phyloP scores from a whole-genome alignment of 2,329 filamentous ascomycete genomes.

The Berkeleyomyces rouxiae region DNA sequence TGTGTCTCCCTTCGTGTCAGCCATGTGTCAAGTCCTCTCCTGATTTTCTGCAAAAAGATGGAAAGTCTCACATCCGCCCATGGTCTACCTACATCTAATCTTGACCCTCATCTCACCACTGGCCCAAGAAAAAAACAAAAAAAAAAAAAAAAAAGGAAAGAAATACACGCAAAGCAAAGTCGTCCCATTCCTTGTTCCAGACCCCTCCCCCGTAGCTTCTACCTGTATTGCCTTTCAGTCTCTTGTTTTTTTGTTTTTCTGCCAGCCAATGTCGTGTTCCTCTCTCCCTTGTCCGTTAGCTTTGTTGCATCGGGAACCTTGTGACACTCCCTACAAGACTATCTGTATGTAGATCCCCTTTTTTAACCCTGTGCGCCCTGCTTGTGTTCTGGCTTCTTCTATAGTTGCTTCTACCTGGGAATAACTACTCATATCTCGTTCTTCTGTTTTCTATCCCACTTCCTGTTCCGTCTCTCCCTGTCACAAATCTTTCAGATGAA shows the following conservation, averaged over 20 bases:
- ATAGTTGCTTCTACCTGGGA: too few species aligned
- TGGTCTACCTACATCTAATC: neutral
- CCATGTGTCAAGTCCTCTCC: neutral
- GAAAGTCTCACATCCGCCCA: neutral
- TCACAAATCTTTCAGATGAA: neutral
- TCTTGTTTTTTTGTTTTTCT: neutral
- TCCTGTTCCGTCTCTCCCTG: neutral
- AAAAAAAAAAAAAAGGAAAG: too few species aligned
- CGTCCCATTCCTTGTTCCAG: too few species aligned
- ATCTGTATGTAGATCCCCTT: neutral
- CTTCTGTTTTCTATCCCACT: neutral
- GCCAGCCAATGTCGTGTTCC: neutral
- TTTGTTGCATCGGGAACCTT: neutral
- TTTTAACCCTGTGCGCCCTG: neutral
- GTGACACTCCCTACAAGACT: too few species aligned
- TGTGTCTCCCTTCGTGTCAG: neutral
- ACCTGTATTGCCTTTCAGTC: neutral
- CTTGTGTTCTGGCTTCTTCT: too few species aligned
- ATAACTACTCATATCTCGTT: neutral
- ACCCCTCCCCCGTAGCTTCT: neutral
- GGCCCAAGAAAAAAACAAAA: too few species aligned
- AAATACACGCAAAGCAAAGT: too few species aligned
- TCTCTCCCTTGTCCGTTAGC: neutral
- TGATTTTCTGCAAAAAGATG: neutral
- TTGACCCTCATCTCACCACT: neutral